Evolutionary conservation across 768 basidiomycete genomes (phyloP).

Genomic region (Pleurotus ostreatus): DNA sequence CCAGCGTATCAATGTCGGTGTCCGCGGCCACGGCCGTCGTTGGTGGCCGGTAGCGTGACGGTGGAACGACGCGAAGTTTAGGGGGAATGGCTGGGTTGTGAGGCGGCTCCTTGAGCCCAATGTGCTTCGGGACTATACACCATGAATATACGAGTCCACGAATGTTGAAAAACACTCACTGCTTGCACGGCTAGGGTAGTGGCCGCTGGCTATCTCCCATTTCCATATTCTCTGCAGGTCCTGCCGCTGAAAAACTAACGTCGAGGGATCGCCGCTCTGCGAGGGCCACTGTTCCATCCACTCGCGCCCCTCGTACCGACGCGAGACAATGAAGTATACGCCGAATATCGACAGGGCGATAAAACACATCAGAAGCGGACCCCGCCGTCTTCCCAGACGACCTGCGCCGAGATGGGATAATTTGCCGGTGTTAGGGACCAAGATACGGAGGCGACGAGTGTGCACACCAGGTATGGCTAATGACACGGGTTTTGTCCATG

Average conservation of each 20-base stretch:
- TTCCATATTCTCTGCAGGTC: conserved; percentile 86
- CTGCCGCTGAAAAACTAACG: conserved; percentile 64
- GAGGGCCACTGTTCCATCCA: conserved; percentile 38
- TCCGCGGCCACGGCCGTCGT: conserved; percentile 27
- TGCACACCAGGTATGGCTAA: conserved; percentile 56
- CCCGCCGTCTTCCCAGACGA: conserved; percentile 50
- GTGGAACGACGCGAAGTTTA: conserved; percentile 38
- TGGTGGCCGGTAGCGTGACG: conserved; percentile 46
- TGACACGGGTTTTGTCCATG: conserved; percentile 54
- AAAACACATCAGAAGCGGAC: conserved; percentile 48
- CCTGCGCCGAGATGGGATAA: conserved; percentile 39
- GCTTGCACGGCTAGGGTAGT: conserved; percentile 72
- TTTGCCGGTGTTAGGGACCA: conserved; percentile 49
- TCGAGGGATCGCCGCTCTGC: conserved; percentile 44
- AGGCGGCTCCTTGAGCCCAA: conserved; percentile 52
- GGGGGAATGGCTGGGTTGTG: conserved; percentile 66
- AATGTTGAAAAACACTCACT: conserved; percentile 42
- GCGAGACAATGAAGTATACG: conserved; percentile 41
- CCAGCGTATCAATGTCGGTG: conserved; percentile 47
- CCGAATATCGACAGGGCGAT: conserved; percentile 49
- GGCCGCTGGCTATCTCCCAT: conserved; percentile 90
- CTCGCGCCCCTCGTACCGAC: conserved; percentile 35
- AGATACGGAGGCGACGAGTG: conserved; percentile 54
- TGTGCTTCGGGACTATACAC: conserved; percentile 54
- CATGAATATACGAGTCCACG: neutral